Evolutionary conservation across 164 flowering plant species (phyloP).

Genomic region (Macadamia tetraphylla): DNA sequence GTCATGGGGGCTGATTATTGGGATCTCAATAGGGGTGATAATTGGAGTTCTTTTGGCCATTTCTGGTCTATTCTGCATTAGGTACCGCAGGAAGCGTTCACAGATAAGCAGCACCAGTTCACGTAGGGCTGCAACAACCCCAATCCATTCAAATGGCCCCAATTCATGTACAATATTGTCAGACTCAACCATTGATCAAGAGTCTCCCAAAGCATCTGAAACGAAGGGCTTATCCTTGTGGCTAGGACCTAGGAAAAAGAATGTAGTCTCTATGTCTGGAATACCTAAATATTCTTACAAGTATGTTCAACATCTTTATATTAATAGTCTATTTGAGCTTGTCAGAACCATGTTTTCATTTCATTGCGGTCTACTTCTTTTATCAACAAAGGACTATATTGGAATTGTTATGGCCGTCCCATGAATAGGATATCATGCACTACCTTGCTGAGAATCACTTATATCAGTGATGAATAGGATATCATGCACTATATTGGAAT

Average conservation of each 20-base stretch:
- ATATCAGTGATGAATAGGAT: too few species aligned
- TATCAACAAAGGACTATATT: too few species aligned
- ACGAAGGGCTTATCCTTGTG: conserved; percentile 47
- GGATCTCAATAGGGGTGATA: conserved; percentile 84
- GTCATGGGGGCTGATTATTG: conserved; percentile 75
- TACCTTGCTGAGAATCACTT: too few species aligned
- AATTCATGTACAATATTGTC: conserved; percentile 71
- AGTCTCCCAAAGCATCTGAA: conserved; percentile 61
- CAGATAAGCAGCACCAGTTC: conserved; percentile 92
- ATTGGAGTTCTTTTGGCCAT: conserved; percentile 79
- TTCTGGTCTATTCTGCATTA: conserved; percentile 54
- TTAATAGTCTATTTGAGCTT: neutral
- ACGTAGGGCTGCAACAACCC: conserved; percentile 64
- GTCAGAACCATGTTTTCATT: neutral
- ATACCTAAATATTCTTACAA: conserved; percentile 85
- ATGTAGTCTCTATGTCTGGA: conserved; percentile 70
- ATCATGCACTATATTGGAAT: too few species aligned
- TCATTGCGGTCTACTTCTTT: neutral
- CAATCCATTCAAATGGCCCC: conserved; percentile 73
- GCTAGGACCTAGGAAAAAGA: conserved; percentile 63
- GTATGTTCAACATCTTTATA: conserved; percentile 31
- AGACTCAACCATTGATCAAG: conserved; percentile 78
- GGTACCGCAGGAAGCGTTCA: conserved; percentile 58
- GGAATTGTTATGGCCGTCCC: too few species aligned
- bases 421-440: too few species aligned